Conservation (phyloP, 495 filamentous ascomycete species). For the Neurospora sp. region DNA sequence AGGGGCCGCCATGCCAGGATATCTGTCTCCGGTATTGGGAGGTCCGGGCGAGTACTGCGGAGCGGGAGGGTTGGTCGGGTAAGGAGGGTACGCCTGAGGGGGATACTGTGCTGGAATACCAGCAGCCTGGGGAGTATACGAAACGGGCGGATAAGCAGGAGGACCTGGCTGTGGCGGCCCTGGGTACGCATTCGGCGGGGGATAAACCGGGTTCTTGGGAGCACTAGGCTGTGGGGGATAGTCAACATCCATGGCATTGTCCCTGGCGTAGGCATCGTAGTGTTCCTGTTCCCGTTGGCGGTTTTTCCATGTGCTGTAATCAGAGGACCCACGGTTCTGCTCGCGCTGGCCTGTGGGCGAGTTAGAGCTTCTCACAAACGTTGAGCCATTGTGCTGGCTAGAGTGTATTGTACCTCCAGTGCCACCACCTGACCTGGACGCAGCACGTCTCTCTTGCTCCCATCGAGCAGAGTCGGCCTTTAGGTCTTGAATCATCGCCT, state of each 20-base stretch:
- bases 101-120: slow-evolving; percentile 10
- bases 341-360: slow-evolving; percentile 37
- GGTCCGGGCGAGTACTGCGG: slow-evolving; percentile 21
- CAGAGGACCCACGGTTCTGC: slow-evolving; percentile 16
- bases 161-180: slow-evolving; percentile 5
- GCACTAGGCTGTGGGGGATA: slow-evolving; percentile 5
- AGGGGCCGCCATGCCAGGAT: slow-evolving; percentile 12
- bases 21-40: slow-evolving; percentile 17
- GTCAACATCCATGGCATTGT: slow-evolving; percentile 22
- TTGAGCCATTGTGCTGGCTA: slow-evolving; percentile 39
- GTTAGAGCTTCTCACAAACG: slow-evolving; percentile 47
- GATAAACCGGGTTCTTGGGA: slow-evolving; percentile 5
- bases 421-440: slow-evolving; percentile 30
- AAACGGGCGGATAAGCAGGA: slow-evolving; percentile 9
- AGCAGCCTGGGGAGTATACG: slow-evolving; percentile 13
- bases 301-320: slow-evolving; percentile 25
- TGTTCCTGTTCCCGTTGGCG: slow-evolving; percentile 11
- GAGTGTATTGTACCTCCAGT: slow-evolving; percentile 48
- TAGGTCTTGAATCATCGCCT: slow-evolving; percentile 86
- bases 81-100: slow-evolving; percentile 8
- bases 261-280: slow-evolving; percentile 9
- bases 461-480: slow-evolving; percentile 73
- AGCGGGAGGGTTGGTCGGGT: slow-evolving; percentile 11
- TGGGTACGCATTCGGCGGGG: slow-evolving; percentile 8
- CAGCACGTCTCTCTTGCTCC: slow-evolving; percentile 57